These are phyloP conservation scores for Xylaria telfairii DNA, from an alignment of 495 filamentous ascomycete genomes.

Conservation along the genomic window DNA sequence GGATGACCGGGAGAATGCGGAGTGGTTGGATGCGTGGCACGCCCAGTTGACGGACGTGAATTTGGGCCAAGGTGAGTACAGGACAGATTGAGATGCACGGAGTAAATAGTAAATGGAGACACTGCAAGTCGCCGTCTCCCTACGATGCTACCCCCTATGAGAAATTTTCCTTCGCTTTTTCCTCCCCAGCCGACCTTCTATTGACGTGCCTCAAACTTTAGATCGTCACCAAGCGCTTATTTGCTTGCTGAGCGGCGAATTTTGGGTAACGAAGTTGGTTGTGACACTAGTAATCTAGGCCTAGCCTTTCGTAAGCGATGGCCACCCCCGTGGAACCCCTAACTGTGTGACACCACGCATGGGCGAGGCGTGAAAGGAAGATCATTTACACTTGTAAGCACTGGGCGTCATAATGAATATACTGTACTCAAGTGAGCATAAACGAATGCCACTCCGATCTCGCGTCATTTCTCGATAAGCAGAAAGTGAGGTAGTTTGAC, in stretches of 20 bases:
- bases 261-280: constrained; percentile 22
- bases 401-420: background rate
- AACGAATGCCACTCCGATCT: constrained; percentile 22
- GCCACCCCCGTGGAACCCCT: constrained; percentile 4
- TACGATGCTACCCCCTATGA: background rate
- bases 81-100: constrained; percentile 7
- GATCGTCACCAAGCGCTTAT: constrained; percentile 19
- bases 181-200: constrained; percentile 2
- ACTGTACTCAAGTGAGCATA: background rate
- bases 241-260: constrained; percentile 20
- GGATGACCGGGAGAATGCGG: constrained; percentile 24
- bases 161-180: background rate
- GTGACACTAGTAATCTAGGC: constrained; percentile 15
- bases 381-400: constrained; percentile 21
- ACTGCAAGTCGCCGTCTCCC: constrained; percentile 6
- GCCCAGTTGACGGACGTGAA: constrained; percentile 8
- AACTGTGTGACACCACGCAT: constrained; percentile 17
- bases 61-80: constrained; percentile 17
- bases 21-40: constrained; percentile 18
- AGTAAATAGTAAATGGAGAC: constrained; percentile 11
- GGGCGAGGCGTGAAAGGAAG: constrained; percentile 9
- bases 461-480: constrained; percentile 15
- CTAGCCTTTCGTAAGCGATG: constrained; percentile 15
- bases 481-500: constrained; percentile 12
- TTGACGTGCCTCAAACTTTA: background rate